Conservation (phyloP, 2,329 filamentous ascomycete genomes). For the Golovinomyces cichoracearum region DNA sequence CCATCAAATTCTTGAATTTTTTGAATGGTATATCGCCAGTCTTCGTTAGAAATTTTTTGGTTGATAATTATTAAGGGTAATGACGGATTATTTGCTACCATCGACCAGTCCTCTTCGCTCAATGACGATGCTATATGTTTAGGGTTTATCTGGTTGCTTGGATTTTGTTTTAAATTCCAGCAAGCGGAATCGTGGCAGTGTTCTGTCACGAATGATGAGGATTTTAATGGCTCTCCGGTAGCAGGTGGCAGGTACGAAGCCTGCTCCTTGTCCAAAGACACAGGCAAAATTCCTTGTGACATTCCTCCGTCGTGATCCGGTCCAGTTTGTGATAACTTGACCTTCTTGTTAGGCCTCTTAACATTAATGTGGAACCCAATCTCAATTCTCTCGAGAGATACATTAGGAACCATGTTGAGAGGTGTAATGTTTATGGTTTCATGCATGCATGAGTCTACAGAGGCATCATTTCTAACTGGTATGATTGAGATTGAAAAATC, state of each 20-base stretch:
- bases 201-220: not conserved
- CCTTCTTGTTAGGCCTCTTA: not conserved
- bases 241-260: not conserved
- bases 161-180: not conserved
- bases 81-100: too few species aligned
- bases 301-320: not conserved
- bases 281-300: not conserved
- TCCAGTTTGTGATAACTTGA: not conserved
- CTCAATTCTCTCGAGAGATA: not conserved
- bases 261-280: not conserved
- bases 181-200: not conserved
- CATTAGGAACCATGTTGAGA: not conserved
- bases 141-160: too few species aligned
- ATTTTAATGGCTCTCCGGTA: not conserved
- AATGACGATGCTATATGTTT: too few species aligned
- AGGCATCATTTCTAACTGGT: not conserved
- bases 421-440: not conserved
- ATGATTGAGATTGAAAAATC: not conserved
- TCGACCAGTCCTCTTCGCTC: too few species aligned
- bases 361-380: not conserved
- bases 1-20: too few species aligned
- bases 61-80: too few species aligned
- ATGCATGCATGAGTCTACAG: not conserved
- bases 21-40: too few species aligned
- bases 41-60: too few species aligned